Evolutionary conservation across 108 stramenopile genomes (phyloP), one percentile per base, ranked within the genome.

Genomic region (Cyclotella sp.): DNA sequence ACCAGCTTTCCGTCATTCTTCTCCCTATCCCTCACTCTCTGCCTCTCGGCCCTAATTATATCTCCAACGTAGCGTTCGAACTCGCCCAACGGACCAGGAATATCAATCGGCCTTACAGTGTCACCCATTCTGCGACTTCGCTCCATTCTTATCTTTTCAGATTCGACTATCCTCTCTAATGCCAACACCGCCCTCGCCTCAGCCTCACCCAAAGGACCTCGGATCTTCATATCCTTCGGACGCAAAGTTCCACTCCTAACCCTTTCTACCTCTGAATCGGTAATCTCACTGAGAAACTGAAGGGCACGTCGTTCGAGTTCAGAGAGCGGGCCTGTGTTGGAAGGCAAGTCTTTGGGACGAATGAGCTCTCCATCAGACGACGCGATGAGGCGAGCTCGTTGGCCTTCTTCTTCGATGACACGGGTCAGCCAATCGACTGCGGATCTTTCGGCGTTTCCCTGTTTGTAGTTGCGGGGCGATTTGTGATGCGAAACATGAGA

Each of bases 321-420:
- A 1, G 91, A 90, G 57, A 95, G 73, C 16, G 94, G 94, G 9
- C 94, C 94, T 9, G 82, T 75, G 61, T 89, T 45, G 22, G 77
- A 40, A 18, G 78, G 75, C 26, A 81, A 44, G 26, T 87, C 85
- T 40, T 84, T 88, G 19, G 94, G 94, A 44, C 94, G 87, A 18
- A 95, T 82, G 68, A 92, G 64, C 49, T 82, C 73, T 28, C 94
- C 94, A 29, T 90, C 85, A 5, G 80, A 69, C 27, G 88, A 76
- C 29, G 89, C 85, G 60, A 95, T 95, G 40, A 78, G 75, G 70
- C 80, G 71, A 13, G 94, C 94, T 11, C 94, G 81, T 68, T 86
- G 73, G 19, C 89, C 94, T 78, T 95, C 94, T 76, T 95, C 94
- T 77, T 95, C 94, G 51, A 95, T 84, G 24, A 95, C 94, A 28